Percentiles rank a stretch among this genome's conserved stretches.
These are phyloP conservation scores for Vanrija humicola DNA, from an alignment of 1,284 basidiomycete species.

Conservation along the genomic window DNA sequence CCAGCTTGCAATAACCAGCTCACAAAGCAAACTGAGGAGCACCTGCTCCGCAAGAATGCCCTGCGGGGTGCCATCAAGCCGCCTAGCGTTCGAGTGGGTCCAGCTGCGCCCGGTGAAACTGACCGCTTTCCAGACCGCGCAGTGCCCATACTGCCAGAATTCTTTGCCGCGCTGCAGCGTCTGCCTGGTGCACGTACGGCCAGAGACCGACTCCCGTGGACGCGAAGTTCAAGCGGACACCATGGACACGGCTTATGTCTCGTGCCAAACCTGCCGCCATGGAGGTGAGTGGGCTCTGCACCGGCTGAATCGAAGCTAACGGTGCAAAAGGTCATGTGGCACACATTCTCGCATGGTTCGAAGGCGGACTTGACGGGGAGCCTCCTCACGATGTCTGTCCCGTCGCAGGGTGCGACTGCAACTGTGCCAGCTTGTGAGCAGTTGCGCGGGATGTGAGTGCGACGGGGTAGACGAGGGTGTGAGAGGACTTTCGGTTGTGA, in stretches of 20 bases:
- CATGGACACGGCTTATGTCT: slow-evolving; percentile 43
- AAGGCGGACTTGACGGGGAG: slow-evolving; percentile 42
- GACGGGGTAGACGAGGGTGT: background rate
- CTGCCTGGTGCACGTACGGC: slow-evolving; percentile 38
- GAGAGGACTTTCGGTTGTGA: background rate
- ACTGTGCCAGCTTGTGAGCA: slow-evolving; percentile 36
- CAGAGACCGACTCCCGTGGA: slow-evolving; percentile 13
- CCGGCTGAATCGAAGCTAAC: background rate
- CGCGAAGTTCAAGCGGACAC: slow-evolving; percentile 23
- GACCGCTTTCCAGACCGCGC: slow-evolving; percentile 21
- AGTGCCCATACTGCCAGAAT: slow-evolving; percentile 39
- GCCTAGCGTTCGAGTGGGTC: slow-evolving; percentile 38
- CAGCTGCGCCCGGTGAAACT: no score
- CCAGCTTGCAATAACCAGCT: slow-evolving; percentile 41
- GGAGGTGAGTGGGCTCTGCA: slow-evolving; percentile 29
- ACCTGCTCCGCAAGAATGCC: slow-evolving; percentile 37
- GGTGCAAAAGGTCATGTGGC: slow-evolving; percentile 37
- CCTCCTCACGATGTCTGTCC: slow-evolving; percentile 40
- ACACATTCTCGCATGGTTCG: slow-evolving; percentile 46
- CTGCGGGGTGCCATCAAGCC: slow-evolving; percentile 30
- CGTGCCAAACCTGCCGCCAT: slow-evolving; percentile 48
- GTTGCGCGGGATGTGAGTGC: no score
- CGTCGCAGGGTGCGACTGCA: slow-evolving; percentile 44
- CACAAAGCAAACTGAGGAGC: slow-evolving; percentile 29
- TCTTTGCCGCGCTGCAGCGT: slow-evolving; percentile 43